Base-by-base conservation (phyloP, 306 rosid genomes). In the Begonia masoniana region DNA sequence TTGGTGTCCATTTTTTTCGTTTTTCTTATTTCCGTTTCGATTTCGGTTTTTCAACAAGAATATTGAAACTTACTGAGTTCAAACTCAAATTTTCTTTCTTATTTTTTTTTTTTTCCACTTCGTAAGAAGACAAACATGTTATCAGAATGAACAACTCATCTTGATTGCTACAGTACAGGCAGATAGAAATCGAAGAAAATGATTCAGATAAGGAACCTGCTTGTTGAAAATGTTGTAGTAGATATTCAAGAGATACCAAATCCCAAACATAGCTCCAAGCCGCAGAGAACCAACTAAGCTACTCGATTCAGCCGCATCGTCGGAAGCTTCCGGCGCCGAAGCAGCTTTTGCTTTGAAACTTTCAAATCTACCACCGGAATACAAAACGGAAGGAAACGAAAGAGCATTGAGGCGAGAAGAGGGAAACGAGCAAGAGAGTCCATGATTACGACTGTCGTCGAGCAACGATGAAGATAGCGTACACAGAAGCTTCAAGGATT, bases 191-290 rank as follows among this genome's bases (percentile, higher is more conserved):
- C 39, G 39, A 31, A 31, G 39, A 31, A 31, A 31, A 31, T 7
- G 39, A 31, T 31, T 31, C 39, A 31, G 39, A 31, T 7, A 31
- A 31, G 9, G 39, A 31, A 91, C 99, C 95, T 92, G 96, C 64
- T 92, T 92, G 72, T 86, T 92, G 68, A 79, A 92, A 63, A 92
- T 86, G 48, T 92, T 92, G 61, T 86, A 92, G 69, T 82, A 92
- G 61, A 92, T 92, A 67, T 86, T 92, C 67, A 92, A 86, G 62
- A 78, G 53, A 63, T 66, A 75, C 99, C 99, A 92, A 8, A 92
- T 65, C 11, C 83, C 85, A 59, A 92, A 83, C 63, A 92, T 61
- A 31, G 62, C 48, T 0, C 88, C 99, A 0, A 83, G 88, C 73
- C 73, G 84, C 12, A 92, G 60, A 14, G 88, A 74, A 47, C 71